Conservation (phyloP, 495 filamentous ascomycete genomes). For the Hypoxylon trugodes region DNA sequence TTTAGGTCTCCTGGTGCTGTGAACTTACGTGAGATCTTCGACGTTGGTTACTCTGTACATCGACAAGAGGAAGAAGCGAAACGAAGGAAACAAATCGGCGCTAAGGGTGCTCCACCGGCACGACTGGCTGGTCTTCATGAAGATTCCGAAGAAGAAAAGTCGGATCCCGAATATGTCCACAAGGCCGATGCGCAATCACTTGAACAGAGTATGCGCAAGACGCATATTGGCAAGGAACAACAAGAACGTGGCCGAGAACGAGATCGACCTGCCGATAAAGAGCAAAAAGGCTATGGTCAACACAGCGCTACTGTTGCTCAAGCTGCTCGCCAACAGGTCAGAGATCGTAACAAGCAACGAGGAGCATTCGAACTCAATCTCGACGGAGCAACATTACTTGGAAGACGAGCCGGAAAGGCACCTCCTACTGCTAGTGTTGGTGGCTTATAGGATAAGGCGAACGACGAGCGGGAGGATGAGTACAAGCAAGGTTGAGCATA, state of each 20-base stretch:
- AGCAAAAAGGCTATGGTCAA: constrained; percentile 79
- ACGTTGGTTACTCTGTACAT: constrained; percentile 96
- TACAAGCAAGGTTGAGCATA: constrained; percentile 39
- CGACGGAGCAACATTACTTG: constrained; percentile 86
- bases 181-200: constrained; percentile 68
- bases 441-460: constrained; percentile 43
- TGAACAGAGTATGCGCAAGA: constrained; percentile 84
- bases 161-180: constrained; percentile 73
- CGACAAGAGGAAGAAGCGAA: constrained; percentile 96
- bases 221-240: constrained; percentile 71
- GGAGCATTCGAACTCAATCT: constrained; percentile 90
- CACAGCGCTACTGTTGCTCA: constrained; percentile 79
- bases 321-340: constrained; percentile 79
- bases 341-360: constrained; percentile 63
- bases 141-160: constrained; percentile 71
- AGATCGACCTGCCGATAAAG: constrained; percentile 52
- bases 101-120: constrained; percentile 56
- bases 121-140: constrained; percentile 68
- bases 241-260: constrained; percentile 58
- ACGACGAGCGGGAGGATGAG: constrained; percentile 41
- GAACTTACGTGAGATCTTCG: constrained; percentile 95
- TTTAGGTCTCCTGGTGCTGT: constrained; percentile 96
- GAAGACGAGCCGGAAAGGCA: constrained; percentile 70
- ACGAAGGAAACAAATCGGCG: constrained; percentile 80
- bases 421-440: constrained; percentile 48